Percentiles rank a stretch among this genome's conserved stretches.
These are phyloP conservation scores for Ceratocystis eucalypticola DNA, from an alignment of 2,329 filamentous ascomycete species.

Conservation along the genomic window DNA sequence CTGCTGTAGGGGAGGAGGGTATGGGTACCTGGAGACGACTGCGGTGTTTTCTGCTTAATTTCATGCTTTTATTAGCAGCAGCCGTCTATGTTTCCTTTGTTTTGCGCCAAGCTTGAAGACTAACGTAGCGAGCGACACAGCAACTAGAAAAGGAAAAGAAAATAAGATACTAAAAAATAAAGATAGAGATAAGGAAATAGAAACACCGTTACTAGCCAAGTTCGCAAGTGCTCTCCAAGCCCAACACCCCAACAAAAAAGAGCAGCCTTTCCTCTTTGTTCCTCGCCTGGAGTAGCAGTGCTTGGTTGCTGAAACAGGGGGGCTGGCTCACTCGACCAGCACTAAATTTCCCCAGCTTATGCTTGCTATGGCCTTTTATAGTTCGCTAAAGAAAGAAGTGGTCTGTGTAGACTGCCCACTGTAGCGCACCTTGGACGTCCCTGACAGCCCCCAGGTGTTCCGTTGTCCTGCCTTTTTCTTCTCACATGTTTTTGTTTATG, in stretches of 20 bases:
- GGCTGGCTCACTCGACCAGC: not conserved
- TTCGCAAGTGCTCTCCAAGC: too few species aligned
- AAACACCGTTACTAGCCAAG: too few species aligned
- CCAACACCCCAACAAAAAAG: too few species aligned
- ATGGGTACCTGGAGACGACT: too few species aligned
- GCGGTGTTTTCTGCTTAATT: not conserved
- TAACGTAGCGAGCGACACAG: too few species aligned
- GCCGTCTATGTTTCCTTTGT: not conserved
- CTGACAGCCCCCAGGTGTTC: not conserved
- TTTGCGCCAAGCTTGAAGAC: not conserved
- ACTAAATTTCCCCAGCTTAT: not conserved
- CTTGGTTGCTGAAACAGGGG: too few species aligned
- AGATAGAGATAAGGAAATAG: not conserved
- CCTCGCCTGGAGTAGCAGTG: too few species aligned
- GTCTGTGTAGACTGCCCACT: not conserved
- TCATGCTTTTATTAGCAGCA: slow-evolving; percentile 1
- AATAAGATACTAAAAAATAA: not conserved
- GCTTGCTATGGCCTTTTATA: not conserved
- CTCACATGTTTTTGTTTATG: not conserved
- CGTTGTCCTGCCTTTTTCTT: too few species aligned
- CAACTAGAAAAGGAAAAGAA: not conserved
- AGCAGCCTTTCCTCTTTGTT: too few species aligned
- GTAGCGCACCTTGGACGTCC: not conserved
- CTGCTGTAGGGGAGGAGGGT: not conserved
- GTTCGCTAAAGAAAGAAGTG: not conserved